Base-by-base conservation (phyloP, 768 basidiomycete species). In the Xanthoconium stramineum region DNA sequence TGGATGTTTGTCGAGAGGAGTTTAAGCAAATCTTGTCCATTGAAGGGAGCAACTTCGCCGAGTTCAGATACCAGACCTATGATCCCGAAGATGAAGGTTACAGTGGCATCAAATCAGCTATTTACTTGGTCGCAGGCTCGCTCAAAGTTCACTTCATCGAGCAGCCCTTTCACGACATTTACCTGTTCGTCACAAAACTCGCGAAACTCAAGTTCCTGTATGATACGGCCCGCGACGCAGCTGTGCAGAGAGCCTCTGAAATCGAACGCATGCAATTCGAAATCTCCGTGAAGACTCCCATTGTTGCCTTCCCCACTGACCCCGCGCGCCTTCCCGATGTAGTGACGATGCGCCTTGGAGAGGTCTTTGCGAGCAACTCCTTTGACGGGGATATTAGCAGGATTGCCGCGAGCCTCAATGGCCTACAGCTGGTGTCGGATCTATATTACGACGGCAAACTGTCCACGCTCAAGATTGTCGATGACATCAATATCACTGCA, bases 241-340 rank as follows among this genome's bases (percentile, higher is more conserved):
- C 97, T 38, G 94, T 91, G 28, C 92, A 98, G 69, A 80, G 82
- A 47, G 97, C 94, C 6, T 85, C 92, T n/a, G 91, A 91, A 70
- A 89, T 95, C n/a, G 87, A 91, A 62, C 83, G 86, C 50, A 94
- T 98, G 90, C 84, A 91, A 69, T 98, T 94, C 73, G 83, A 93
- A 55, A 69, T 98, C n/a, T 84, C 86, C 28, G 78, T 98, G 66
- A 92, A 89, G 73, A 88, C 94, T 0, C 97, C 97, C 1, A 98
- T 99, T 61, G 70, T 98, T 46, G 77, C 96, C 28, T 86, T 98
- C 66, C 97, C 97, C 12, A 80, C 83, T 9, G 78, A 89, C 65
- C 76, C 86, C 3, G 70, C 78, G 3, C 72, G 68, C 7, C 85
- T 86, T 9, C 75, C 72, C 13, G 91, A 98, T 70, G 75, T 79